phyloP scores from a whole-genome alignment of 306 rosid species.

The Casuarina equisetifolia region DNA sequence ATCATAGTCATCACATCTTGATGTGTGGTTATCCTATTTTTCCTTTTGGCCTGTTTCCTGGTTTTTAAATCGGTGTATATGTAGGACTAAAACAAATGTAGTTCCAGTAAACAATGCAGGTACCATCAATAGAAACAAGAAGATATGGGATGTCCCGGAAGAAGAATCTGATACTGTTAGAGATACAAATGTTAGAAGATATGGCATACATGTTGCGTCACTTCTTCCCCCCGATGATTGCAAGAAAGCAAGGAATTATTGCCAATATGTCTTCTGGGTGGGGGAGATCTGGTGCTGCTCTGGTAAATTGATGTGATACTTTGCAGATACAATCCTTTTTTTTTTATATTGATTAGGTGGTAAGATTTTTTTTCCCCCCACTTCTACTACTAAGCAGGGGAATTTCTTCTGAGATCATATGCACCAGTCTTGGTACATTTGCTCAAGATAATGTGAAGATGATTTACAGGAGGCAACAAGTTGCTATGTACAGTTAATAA shows the following conservation, averaged over 20 bases:
- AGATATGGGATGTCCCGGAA: conserved; percentile 79
- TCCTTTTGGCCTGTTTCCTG: not conserved
- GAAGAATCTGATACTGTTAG: conserved; percentile 72
- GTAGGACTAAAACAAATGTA: conserved; percentile 18
- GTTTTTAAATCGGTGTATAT: not conserved
- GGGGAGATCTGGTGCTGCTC: conserved; percentile 95
- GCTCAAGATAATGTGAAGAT: conserved; percentile 2
- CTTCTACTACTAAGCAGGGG: not conserved
- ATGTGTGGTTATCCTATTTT: not conserved
- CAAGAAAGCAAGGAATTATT: conserved; percentile 51
- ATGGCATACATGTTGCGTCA: conserved; percentile 71
- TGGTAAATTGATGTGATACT: conserved; percentile 32
- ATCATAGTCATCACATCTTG: not conserved
- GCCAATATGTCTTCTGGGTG: conserved; percentile 93
- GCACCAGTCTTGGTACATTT: not conserved
- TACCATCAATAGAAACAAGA: conserved; percentile 72
- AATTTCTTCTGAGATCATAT: not conserved
- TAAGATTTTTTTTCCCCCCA: not conserved
- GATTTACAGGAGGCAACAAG: not conserved
- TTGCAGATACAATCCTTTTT: not conserved
- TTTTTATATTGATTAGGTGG: not conserved
- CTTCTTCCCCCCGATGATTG: conserved; percentile 71
- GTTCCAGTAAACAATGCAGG: conserved; percentile 81
- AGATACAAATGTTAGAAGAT: conserved; percentile 82
- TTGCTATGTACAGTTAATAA: not conserved